Base-by-base conservation (phyloP, 2,329 filamentous ascomycete genomes). In the Drechslera avenae region DNA sequence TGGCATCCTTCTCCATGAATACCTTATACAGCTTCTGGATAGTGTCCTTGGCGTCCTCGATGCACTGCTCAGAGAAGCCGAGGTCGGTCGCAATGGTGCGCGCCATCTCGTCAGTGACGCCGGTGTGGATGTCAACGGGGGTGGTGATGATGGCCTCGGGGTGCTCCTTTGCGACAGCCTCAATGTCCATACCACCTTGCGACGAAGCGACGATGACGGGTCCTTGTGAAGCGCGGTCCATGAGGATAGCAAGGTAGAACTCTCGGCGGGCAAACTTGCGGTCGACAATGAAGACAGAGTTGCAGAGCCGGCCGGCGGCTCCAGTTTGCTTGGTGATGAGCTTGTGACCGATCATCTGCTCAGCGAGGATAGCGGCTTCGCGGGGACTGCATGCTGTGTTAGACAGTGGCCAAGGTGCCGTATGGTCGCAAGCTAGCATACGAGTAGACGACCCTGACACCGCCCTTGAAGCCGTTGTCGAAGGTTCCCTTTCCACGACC, bases 341-440 rank as follows among this genome's bases (percentile, higher is more conserved):
- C 81, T 97, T 97, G 82, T 99, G 93, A 74, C 94, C 94, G 78
- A 99, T 97, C 94, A 99, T 99, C 83, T 99, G 92, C 67, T 93
- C 85, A 67, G 94, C 93, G 75, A 99, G 96, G 86, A 97, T 96
- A 83, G 91, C 89, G 73, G 94, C 94, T 83, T 87, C 85, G 69
- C 91, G 92, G 54, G 94, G 90, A 55, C 84, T 86, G 59, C 37
- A 54, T 40, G 31, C 14, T 45, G 30, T 49, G 60, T 66, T 56
- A 65, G 52, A 37, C 12, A 17, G 12, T 40, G 33, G 19, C 8
- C 26, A 40, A 18, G 40, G 30, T n/a, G 43, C 17, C 8, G 23
- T 32, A 35, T 41, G 13, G 48, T 41, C 28, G 52, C 40, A 21
- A 32, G 40, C 49, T 55, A 62, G 60, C 83, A 70, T 77, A 86